Evolutionary conservation across 2,329 filamentous ascomycete genomes (phyloP).

Genomic region (Diplodia sapinea): DNA sequence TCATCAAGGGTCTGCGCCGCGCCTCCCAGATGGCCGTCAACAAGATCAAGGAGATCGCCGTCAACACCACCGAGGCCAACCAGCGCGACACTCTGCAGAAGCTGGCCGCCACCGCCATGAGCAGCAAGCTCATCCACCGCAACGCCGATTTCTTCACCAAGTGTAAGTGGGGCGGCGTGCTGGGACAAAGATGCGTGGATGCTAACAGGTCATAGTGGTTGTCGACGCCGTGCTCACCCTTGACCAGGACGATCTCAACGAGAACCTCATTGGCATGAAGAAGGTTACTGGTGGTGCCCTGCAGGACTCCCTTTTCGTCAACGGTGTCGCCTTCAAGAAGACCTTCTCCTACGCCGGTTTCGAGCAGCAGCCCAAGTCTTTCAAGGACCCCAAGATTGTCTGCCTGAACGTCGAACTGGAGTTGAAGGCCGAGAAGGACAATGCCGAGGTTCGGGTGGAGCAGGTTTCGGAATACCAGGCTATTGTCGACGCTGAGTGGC

Average conservation of each 20-base stretch:
- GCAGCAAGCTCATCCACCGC: slow-evolving; percentile 97
- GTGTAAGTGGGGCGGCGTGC: slow-evolving; percentile 63
- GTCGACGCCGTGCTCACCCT: slow-evolving; percentile 94
- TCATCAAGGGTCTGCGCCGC: slow-evolving; percentile 93
- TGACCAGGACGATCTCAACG: slow-evolving; percentile 95
- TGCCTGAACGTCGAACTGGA: slow-evolving; percentile 98
- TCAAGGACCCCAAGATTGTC: slow-evolving; percentile 93
- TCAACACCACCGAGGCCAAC: slow-evolving; percentile 81
- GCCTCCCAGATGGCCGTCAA: slow-evolving; percentile 91
- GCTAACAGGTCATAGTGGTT: slow-evolving; percentile 70
- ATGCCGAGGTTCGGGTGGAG: slow-evolving; percentile 96
- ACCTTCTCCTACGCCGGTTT: slow-evolving; percentile 99
- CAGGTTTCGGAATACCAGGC: slow-evolving; percentile 99
- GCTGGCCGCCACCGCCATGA: slow-evolving; percentile 95
- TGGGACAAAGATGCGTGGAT: too few species aligned
- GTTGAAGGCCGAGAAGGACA: slow-evolving; percentile 98
- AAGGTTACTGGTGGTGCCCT: slow-evolving; percentile 96
- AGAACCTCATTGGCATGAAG: slow-evolving; percentile 97
- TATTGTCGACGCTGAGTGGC: slow-evolving; percentile 98
- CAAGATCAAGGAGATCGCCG: slow-evolving; percentile 97
- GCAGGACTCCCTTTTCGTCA: slow-evolving; percentile 94
- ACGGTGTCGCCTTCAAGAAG: slow-evolving; percentile 99
- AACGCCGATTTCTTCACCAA: slow-evolving; percentile 98
- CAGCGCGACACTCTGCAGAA: slow-evolving; percentile 87
- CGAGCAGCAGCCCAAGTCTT: slow-evolving; percentile 97